Evolutionary conservation across 257 asterid genomes (phyloP), one percentile per base, ranked within the genome.

Genomic region (Penstemon eatonii): DNA sequence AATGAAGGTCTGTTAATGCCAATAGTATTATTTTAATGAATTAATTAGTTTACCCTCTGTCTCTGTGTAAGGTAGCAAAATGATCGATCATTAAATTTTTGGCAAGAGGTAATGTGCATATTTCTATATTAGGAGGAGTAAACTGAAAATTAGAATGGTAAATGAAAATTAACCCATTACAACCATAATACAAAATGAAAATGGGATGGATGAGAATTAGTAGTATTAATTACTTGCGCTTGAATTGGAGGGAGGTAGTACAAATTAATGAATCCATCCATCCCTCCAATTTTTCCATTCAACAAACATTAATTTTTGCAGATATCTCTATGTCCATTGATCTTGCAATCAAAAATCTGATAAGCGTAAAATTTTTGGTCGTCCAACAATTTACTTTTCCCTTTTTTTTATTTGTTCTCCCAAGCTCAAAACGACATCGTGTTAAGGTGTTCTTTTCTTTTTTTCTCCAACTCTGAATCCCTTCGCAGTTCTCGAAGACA

Each of bases 211-310:
- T 11, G 11, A 43, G 42, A 51, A 33, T 2, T 13, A 40, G 55
- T 11, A 57, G 60, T 9, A 11, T 8, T 7, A 56, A 1, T 0
- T 7, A 9, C 8, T 73, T 83, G 89, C 98, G 86, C 82, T 87
- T 92, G 89, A 92, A 89, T 77, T 92, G 96, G 41, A 76, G 18
- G 96, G 41, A 76, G 18, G 18, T 15, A 15, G 18, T 15, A 15
- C 18, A 15, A 15, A 15, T 15, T 15, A 15, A 15, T 15, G 18
- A 15, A 15, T 15, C 18, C 18, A 15, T 15, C 18, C 18, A 15
- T 15, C 58, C 84, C 96, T 86, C 96, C 98, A 92, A 68, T 86
- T 79, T 39, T 67, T 71, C 98, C 96, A 89, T 75, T 92, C 83
- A 61, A 82, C 85, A 62, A 89, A 83, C 98, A 92, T 87, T 15